Evolutionary conservation across 768 basidiomycete genomes (phyloP).

Genomic region (Dacryopinax primogenitus): DNA sequence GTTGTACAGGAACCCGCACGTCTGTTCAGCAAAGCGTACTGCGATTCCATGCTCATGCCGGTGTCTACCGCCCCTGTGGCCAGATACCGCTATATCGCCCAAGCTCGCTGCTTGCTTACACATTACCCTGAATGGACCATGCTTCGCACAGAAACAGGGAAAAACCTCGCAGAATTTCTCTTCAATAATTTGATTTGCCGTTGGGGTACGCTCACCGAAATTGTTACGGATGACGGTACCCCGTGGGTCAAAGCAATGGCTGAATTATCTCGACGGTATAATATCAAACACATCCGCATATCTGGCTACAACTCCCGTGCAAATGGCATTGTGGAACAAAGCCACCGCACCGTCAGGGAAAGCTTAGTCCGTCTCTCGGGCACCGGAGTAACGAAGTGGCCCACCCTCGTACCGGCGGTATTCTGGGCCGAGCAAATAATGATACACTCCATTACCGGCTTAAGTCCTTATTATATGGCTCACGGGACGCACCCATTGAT

Average conservation of each 20-base stretch:
- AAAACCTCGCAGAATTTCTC: background rate
- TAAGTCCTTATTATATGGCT: background rate
- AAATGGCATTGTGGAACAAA: slow-evolving; percentile 7
- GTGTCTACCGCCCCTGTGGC: background rate
- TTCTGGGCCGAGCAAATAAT: slow-evolving; percentile 8
- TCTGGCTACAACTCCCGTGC: background rate
- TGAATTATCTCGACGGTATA: background rate
- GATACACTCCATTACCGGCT: background rate
- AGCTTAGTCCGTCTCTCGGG: background rate
- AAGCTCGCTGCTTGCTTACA: background rate
- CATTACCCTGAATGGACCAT: background rate
- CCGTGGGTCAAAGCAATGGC: background rate
- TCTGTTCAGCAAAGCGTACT: background rate
- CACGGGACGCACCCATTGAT: slow-evolving; percentile 20
- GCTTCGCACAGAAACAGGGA: background rate
- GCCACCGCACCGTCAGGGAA: background rate
- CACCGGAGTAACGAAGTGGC: background rate
- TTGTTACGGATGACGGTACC: slow-evolving; percentile 7
- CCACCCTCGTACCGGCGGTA: background rate
- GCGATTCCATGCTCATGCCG: background rate
- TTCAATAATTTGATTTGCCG: background rate
- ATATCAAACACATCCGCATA: background rate
- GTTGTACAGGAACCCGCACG: background rate
- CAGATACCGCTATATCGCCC: background rate
- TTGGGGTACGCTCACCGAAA: background rate